Percentiles rank a stretch among this genome's conserved stretches.
phyloP scores from a whole-genome alignment of 2,329 filamentous ascomycete genomes.

The Fusarium acutatum region DNA sequence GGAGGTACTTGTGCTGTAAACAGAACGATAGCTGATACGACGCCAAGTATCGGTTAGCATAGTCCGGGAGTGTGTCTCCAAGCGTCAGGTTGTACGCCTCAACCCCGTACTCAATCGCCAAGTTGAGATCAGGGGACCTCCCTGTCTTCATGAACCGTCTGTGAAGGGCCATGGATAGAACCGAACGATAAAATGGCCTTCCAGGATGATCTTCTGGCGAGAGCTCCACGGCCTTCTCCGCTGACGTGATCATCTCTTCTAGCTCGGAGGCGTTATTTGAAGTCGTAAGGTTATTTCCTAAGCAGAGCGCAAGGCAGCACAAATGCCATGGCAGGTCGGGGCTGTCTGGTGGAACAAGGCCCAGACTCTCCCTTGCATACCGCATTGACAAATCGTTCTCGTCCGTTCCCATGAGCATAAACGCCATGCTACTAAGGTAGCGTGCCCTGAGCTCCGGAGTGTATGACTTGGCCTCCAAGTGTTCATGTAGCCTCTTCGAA shows the following conservation, averaged over 20 bases:
- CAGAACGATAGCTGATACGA: neutral
- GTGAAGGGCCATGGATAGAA: neutral
- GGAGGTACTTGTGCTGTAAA: neutral
- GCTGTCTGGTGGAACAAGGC: rapidly evolving
- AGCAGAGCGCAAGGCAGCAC: neutral
- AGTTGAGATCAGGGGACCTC: rapidly evolving
- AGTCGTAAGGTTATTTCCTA: rapidly evolving
- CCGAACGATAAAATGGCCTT: neutral
- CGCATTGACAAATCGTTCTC: neutral
- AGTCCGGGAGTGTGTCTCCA: neutral
- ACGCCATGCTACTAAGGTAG: neutral
- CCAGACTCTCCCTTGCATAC: neutral
- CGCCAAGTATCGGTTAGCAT: neutral
- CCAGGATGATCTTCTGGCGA: rapidly evolving
- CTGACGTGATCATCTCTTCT: neutral
- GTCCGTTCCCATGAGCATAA: neutral
- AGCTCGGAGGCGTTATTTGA: neutral
- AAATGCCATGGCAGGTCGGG: neutral
- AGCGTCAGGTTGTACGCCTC: neutral
- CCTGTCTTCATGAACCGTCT: neutral
- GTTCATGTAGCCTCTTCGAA: neutral
- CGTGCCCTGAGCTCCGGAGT: neutral
- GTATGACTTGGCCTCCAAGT: rapidly evolving
- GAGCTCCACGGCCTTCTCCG: rapidly evolving
- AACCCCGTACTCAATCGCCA: neutral